Percentiles rank a stretch among this genome's conserved stretches.
These are phyloP conservation scores for Pouteria glomerata DNA, from an alignment of 148 eudicot genomes.

Conservation along the genomic window DNA sequence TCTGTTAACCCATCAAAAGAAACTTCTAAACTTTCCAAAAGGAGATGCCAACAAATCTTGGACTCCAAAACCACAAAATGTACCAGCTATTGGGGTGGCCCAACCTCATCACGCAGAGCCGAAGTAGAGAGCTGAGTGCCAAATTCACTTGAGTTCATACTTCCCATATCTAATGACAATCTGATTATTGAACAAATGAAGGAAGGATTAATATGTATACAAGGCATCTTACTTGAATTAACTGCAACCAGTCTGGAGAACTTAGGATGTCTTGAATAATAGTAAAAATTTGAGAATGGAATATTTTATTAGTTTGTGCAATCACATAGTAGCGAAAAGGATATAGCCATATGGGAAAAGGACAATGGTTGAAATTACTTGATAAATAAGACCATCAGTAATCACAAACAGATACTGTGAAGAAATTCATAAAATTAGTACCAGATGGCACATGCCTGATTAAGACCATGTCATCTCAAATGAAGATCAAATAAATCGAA, in stretches of 20 bases:
- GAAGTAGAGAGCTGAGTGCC: slow-evolving; percentile 48
- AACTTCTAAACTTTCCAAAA: slow-evolving; percentile 5
- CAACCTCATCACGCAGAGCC: slow-evolving; percentile 91
- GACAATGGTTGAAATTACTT: not conserved
- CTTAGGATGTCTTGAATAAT: too few species aligned
- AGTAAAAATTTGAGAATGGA: too few species aligned
- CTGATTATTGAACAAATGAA: slow-evolving; percentile 32
- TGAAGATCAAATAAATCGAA: too few species aligned
- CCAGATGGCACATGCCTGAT: too few species aligned
- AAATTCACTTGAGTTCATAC: slow-evolving; percentile 64
- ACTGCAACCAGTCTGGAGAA: too few species aligned
- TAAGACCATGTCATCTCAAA: too few species aligned
- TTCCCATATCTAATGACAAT: slow-evolving; percentile 75
- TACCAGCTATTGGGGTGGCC: not conserved
- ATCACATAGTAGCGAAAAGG: not conserved
- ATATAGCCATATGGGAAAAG: not conserved
- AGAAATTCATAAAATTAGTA: too few species aligned
- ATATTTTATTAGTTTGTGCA: not conserved
- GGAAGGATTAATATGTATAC: not conserved
- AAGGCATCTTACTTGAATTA: not conserved
- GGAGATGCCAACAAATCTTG: not conserved
- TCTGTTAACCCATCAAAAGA: not conserved
- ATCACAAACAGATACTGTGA: too few species aligned
- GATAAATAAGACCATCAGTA: too few species aligned
- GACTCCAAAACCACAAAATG: slow-evolving; percentile 1